These are phyloP conservation scores for Lactarius hengduanensis DNA, from an alignment of 768 basidiomycete genomes.

Conservation along the genomic window DNA sequence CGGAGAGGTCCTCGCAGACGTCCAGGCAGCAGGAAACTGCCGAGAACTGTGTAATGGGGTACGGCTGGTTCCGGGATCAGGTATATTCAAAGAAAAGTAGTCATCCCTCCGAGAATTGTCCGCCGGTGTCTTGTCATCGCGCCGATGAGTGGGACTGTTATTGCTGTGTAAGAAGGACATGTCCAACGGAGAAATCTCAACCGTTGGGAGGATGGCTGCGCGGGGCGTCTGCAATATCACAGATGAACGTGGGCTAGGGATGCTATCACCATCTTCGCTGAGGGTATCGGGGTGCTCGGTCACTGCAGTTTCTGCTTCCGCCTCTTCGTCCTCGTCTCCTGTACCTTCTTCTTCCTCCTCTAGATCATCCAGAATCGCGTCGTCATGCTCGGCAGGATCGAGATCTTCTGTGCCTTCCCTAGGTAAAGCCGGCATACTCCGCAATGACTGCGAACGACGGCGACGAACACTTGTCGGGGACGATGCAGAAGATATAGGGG, in stretches of 20 bases:
- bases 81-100: slow-evolving; percentile 35
- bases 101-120: slow-evolving; percentile 23
- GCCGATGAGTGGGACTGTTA: slow-evolving; percentile 11
- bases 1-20: slow-evolving; percentile 13
- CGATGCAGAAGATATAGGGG: slow-evolving; percentile 20
- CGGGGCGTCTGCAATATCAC: not conserved
- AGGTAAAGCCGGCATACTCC: slow-evolving; percentile 28
- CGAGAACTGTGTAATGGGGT: slow-evolving; percentile 1
- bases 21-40: not conserved
- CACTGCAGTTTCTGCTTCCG: slow-evolving; percentile 17
- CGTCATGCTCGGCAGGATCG: slow-evolving; percentile 38
- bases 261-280: slow-evolving; percentile 28
- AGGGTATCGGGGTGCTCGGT: slow-evolving; percentile 18
- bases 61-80: slow-evolving; percentile 7
- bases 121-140: slow-evolving; percentile 23
- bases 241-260: slow-evolving; percentile 1
- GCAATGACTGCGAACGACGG: slow-evolving; percentile 24
- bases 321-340: slow-evolving; percentile 22
- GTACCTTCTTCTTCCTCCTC: slow-evolving; percentile 39
- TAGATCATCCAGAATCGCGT: slow-evolving; percentile 38
- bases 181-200: slow-evolving; percentile 23
- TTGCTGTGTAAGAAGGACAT: slow-evolving; percentile 27
- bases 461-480: slow-evolving; percentile 2
- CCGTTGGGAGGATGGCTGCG: slow-evolving; percentile 8
- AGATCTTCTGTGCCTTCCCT: slow-evolving; percentile 38